A percentile compares a stretch with the other conserved stretches of the same genome.
phyloP scores from a whole-genome alignment of 1,139 yeast species.

The Yarrowia galli region DNA sequence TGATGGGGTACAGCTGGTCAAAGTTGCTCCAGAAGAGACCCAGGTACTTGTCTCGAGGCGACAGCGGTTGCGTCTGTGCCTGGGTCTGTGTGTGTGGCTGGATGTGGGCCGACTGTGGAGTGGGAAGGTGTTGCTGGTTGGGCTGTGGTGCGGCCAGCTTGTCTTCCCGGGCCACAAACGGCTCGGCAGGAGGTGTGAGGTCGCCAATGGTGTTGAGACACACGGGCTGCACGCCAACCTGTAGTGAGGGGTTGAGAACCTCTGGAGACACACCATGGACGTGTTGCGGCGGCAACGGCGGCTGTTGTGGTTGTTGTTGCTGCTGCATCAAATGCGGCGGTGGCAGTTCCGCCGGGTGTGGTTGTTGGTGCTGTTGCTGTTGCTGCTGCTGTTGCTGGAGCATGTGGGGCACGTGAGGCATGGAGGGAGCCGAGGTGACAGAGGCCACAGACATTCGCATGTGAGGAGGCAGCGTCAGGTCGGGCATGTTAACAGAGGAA shows the following conservation, averaged over 20 bases:
- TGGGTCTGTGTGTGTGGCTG: too few species aligned
- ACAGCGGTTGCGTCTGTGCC: too few species aligned
- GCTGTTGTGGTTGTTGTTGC: neutral
- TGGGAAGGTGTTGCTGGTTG: slow-evolving; percentile 3
- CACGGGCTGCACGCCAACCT: neutral
- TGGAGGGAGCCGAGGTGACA: slow-evolving; percentile 3
- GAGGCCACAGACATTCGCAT: slow-evolving; percentile 24
- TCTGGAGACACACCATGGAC: slow-evolving; percentile 13
- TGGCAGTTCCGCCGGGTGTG: neutral
- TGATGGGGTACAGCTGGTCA: slow-evolving; percentile 50
- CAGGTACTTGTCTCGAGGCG: slow-evolving; percentile 42
- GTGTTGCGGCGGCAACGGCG: neutral
- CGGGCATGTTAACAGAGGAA: slow-evolving; percentile 6
- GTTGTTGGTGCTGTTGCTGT: too few species aligned
- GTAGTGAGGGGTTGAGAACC: slow-evolving; percentile 14
- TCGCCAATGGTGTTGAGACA: slow-evolving; percentile 29
- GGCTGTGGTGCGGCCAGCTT: neutral
- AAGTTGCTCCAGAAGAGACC: slow-evolving; percentile 50
- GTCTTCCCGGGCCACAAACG: slow-evolving; percentile 31
- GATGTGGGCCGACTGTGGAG: slow-evolving; percentile 6
- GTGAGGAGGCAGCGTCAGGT: slow-evolving; percentile 16
- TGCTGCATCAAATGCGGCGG: slow-evolving; percentile 6
- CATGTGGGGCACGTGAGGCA: slow-evolving; percentile 1
- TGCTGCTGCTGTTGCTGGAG: neutral
- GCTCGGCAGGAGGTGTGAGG: slow-evolving; percentile 32